These are phyloP conservation scores for Tuber brumale DNA, from an alignment of 495 filamentous ascomycete genomes.

Conservation along the genomic window DNA sequence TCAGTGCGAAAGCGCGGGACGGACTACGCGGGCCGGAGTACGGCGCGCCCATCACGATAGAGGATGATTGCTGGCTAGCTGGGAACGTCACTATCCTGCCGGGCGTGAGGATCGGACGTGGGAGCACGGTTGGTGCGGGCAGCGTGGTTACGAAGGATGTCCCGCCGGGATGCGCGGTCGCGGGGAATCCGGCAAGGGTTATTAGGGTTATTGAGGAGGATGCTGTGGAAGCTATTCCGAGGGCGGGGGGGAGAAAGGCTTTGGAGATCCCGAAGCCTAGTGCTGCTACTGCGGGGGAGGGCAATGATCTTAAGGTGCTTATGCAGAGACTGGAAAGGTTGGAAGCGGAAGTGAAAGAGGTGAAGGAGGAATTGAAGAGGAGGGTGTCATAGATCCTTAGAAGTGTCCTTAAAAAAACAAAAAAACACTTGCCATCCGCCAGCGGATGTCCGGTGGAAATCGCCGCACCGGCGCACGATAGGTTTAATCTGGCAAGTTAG, in stretches of 20 bases:
- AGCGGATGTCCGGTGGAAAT: background rate
- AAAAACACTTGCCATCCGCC: too few species aligned
- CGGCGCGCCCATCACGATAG: conserved; percentile 68
- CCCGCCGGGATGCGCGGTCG: conserved; percentile 57
- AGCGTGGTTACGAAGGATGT: conserved; percentile 84
- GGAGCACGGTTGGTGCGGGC: conserved; percentile 70
- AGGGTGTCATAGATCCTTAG: background rate
- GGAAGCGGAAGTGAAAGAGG: conserved; percentile 17
- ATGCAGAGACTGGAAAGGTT: conserved; percentile 16
- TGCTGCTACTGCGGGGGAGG: background rate
- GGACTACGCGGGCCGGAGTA: conserved; percentile 67
- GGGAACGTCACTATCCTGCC: conserved; percentile 68
- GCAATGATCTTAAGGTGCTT: conserved; percentile 23
- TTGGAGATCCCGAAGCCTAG: conserved; percentile 3
- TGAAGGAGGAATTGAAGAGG: conserved; percentile 25
- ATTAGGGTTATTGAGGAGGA: conserved; percentile 50
- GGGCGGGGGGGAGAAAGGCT: background rate
- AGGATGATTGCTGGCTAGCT: conserved; percentile 85
- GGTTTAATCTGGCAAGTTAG: background rate
- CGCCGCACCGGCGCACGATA: background rate
- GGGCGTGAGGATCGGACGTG: conserved; percentile 72
- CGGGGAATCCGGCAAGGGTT: conserved; percentile 61
- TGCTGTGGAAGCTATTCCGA: background rate
- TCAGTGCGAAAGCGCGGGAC: conserved; percentile 65
- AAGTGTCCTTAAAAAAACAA: background rate